Evolutionary conservation across 768 basidiomycete species (phyloP).

Genomic region (Phlegmacium glaucopus): DNA sequence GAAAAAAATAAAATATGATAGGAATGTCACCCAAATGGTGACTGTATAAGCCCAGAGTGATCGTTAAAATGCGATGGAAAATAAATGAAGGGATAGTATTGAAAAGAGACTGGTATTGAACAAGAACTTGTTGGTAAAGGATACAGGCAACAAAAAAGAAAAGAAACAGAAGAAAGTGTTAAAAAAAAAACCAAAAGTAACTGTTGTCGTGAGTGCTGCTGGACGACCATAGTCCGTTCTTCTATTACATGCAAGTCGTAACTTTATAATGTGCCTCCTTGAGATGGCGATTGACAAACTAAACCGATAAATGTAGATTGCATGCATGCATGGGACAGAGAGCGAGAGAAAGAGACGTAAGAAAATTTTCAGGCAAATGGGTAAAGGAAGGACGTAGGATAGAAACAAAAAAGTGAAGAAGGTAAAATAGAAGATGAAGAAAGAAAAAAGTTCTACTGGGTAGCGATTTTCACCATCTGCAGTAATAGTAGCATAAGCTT

Average conservation of each 20-base stretch:
- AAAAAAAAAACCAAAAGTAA: slow-evolving; percentile 10
- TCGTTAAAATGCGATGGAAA: slow-evolving; percentile 9
- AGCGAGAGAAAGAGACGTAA: slow-evolving; percentile 25
- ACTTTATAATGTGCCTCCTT: slow-evolving; percentile 63
- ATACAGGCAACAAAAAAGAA: slow-evolving; percentile 11
- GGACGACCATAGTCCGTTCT: slow-evolving; percentile 21
- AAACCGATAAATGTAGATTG: slow-evolving; percentile 41
- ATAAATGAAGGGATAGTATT: slow-evolving; percentile 14
- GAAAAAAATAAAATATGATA: background rate
- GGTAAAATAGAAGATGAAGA: slow-evolving; percentile 16
- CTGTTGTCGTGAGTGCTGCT: slow-evolving; percentile 15
- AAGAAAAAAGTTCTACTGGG: slow-evolving; percentile 47
- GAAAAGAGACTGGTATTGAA: slow-evolving; percentile 5
- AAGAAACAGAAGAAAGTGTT: background rate
- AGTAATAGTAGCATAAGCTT: slow-evolving; percentile 5
- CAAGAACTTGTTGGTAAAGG: slow-evolving; percentile 15
- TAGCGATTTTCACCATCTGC: slow-evolving; percentile 79
- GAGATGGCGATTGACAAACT: slow-evolving; percentile 52
- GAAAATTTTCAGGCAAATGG: slow-evolving; percentile 2
- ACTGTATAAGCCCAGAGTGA: background rate
- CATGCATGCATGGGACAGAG: slow-evolving; percentile 41
- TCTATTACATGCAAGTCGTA: slow-evolving; percentile 62
- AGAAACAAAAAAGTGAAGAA: slow-evolving; percentile 16
- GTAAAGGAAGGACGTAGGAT: background rate
- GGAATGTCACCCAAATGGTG: background rate